Evolutionary conservation across 2,329 filamentous ascomycete genomes (phyloP), one percentile per base, ranked within the genome.

Genomic region (Hypoxylon sp.): DNA sequence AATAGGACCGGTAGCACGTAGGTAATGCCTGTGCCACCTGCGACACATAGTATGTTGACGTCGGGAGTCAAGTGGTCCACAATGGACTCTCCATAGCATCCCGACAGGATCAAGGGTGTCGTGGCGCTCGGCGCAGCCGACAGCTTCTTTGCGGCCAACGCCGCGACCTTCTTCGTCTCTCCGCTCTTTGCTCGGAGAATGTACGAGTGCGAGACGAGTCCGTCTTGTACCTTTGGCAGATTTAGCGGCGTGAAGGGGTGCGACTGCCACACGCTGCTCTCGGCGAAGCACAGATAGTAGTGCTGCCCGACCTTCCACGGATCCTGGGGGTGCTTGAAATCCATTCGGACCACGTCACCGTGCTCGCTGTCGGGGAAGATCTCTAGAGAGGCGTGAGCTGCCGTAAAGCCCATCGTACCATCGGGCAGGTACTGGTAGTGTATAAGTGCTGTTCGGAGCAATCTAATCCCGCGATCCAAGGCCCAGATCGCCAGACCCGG

Each of bases 171-270:
- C 62, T 78, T 81, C 0, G 88, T 90, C 74, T 89, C 86, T 10
- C 88, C 88, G 0, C 76, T 76, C 64, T 86, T 85, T 4, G 84
- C 85, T 4, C 87, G 80, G 62, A 89, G 78, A 50, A 88, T 80
- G 68, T 88, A 88, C 15, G 83, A 81, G 67, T 88, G 85, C 39
- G 77, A 75, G 8, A 85, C 80, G 1, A 72, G 67, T 0, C 80
- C 76, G 55, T 78, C 73, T 19, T 74, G 70, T 0, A 79, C 73
- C 6, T 77, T 69, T 0, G 87, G 87, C 0, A 84, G 73, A 56
- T 83, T 87, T 7, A 88, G 78, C 0, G 88, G 86, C 0, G 89
- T 91, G 71, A 92, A 90, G 0, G 90, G 90, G 70, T 92, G 90
- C 0, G 87, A 87, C 75, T 92, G 89, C 88, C 89, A 91, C 69